These are phyloP conservation scores for Aspergillus fijiensis DNA, from an alignment of 2,329 filamentous ascomycete genomes.

Conservation along the genomic window DNA sequence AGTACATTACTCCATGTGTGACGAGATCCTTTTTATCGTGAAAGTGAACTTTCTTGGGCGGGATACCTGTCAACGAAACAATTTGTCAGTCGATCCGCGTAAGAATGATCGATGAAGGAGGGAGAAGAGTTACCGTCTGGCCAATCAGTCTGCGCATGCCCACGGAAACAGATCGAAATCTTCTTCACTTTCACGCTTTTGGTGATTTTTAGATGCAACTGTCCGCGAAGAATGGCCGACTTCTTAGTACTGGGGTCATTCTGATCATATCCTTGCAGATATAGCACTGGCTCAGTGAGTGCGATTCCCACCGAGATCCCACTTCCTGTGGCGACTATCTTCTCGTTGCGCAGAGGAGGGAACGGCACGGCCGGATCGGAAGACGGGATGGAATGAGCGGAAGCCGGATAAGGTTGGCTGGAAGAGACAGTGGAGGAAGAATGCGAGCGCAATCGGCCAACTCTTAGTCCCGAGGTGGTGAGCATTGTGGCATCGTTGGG, in stretches of 20 bases:
- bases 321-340: constrained; percentile 50
- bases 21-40: constrained; percentile 82
- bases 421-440: constrained; percentile 31
- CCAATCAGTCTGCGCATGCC: constrained; percentile 88
- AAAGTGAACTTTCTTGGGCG: constrained; percentile 78
- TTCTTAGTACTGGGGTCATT: constrained; percentile 57
- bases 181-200: constrained; percentile 94
- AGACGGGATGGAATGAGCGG: constrained; percentile 21
- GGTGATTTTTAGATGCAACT: constrained; percentile 74
- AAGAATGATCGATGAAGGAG: not conserved
- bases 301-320: constrained; percentile 49
- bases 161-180: constrained; percentile 80
- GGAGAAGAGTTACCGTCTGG: constrained; percentile 64
- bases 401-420: constrained; percentile 21
- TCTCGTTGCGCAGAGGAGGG: constrained; percentile 45
- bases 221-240: constrained; percentile 82
- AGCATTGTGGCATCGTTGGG: constrained; percentile 36
- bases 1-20: constrained; percentile 88
- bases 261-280: constrained; percentile 51
- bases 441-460: constrained; percentile 28
- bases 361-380: constrained; percentile 32
- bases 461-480: constrained; percentile 18
- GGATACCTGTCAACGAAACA: constrained; percentile 62
- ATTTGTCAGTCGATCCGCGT: constrained; percentile 1
- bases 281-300: constrained; percentile 50